Percentiles rank a stretch among this genome's conserved stretches.
phyloP scores from a whole-genome alignment of 371 early-diverging fungal species.

The Apophysomyces variabilis region DNA sequence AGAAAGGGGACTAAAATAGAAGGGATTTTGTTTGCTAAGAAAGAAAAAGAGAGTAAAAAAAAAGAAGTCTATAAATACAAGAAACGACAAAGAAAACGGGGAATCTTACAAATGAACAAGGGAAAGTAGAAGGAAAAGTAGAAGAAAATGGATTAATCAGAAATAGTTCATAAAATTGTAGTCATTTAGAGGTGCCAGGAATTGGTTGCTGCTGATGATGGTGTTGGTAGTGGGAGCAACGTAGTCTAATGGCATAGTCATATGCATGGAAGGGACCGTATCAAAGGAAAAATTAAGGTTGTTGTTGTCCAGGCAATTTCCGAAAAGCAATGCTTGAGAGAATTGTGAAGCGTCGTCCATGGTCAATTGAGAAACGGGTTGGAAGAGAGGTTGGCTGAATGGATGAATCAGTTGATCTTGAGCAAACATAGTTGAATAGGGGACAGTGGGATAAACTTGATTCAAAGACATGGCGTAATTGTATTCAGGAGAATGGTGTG shows the following conservation, averaged over 20 bases:
- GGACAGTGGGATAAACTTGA: background rate
- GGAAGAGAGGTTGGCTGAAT: too few species aligned
- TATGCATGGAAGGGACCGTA: too few species aligned
- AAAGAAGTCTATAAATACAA: background rate
- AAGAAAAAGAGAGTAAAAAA: background rate
- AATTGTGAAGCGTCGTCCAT: background rate
- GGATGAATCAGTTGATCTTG: background rate
- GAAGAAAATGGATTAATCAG: background rate
- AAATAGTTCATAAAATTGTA: background rate
- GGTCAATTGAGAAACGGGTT: too few species aligned
- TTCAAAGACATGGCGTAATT: background rate
- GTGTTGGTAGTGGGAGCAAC: too few species aligned
- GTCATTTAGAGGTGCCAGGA: background rate
- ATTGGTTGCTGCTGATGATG: background rate
- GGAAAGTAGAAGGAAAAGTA: background rate
- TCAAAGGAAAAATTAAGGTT: background rate
- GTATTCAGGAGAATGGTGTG: background rate
- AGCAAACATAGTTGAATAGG: background rate
- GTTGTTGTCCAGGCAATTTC: background rate
- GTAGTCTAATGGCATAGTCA: background rate
- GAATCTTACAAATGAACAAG: background rate
- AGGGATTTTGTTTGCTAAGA: background rate
- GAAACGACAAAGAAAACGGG: too few species aligned
- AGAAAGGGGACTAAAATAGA: background rate
- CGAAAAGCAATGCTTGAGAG: background rate